Percentiles rank a stretch among this genome's conserved stretches.
These are phyloP conservation scores for Kazachstania sp. DNA, from an alignment of 1,139 yeast species.

Conservation along the genomic window DNA sequence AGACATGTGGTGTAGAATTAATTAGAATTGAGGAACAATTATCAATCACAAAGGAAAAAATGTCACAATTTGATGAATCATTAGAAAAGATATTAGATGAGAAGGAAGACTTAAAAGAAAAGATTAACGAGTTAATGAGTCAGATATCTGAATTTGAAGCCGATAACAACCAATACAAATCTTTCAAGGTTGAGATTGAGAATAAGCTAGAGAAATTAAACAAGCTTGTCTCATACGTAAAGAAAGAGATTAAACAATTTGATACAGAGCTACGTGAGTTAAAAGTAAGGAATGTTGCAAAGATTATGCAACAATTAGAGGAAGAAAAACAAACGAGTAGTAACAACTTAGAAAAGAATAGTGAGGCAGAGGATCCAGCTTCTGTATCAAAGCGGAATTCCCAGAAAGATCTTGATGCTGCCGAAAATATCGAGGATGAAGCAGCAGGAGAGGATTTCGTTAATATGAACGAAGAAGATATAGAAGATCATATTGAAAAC, in stretches of 20 bases:
- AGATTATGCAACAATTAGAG: conserved; percentile 16
- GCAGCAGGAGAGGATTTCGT: conserved; percentile 8
- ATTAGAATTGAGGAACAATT: conserved; percentile 43
- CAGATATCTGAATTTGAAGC: conserved; percentile 44
- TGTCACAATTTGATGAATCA: conserved; percentile 33
- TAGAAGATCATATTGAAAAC: conserved; percentile 6
- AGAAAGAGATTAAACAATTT: conserved; percentile 35
- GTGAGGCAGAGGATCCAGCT: too few relatives aligned
- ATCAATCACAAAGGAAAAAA: conserved; percentile 20
- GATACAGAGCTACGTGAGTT: conserved; percentile 36
- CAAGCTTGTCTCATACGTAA: conserved; percentile 37
- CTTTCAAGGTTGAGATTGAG: conserved; percentile 59
- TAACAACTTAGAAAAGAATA: background rate
- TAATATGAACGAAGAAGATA: background rate
- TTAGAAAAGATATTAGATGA: conserved; percentile 31
- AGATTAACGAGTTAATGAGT: conserved; percentile 33
- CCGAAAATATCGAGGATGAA: conserved; percentile 3
- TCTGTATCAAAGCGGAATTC: too few relatives aligned
- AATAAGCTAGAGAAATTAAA: conserved; percentile 56
- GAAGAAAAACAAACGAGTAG: conserved; percentile 9
- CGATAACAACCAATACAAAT: conserved; percentile 52
- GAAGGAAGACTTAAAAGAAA: conserved; percentile 21
- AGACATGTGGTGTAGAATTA: conserved; percentile 43
- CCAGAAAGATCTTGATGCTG: too few relatives aligned
- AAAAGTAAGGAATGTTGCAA: conserved; percentile 44